A percentile compares a stretch with the other conserved stretches of the same genome.
Conservation (phyloP, 176 grass and related monocot genomes). For the Eragrostis nindensis region DNA sequence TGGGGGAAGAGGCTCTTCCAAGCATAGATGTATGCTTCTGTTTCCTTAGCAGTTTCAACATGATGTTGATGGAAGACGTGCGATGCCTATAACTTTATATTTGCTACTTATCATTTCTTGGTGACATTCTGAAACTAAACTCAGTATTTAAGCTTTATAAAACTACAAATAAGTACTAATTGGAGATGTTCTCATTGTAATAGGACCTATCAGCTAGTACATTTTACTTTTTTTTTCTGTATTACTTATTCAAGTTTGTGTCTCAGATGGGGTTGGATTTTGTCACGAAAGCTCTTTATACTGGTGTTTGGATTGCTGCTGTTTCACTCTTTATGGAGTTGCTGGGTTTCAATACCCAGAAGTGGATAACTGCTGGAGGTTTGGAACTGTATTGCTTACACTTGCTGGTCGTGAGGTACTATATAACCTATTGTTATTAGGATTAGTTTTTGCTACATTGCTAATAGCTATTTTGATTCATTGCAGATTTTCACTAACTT, state of each 20-base stretch:
- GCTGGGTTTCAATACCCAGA: constrained; percentile 96
- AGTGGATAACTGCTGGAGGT: constrained; percentile 95
- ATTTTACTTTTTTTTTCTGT: neutral
- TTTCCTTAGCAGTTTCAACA: neutral
- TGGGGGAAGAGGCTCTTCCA: neutral
- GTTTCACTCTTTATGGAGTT: constrained; percentile 95
- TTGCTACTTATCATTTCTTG: neutral
- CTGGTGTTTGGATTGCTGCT: constrained; percentile 90
- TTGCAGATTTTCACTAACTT: constrained; percentile 97
- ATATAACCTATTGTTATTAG: constrained; percentile 11
- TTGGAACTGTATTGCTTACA: constrained; percentile 94
- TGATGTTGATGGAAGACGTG: neutral
- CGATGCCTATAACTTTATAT: neutral
- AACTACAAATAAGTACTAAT: neutral
- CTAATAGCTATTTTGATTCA: constrained; percentile 28
- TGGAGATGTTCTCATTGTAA: constrained; percentile 12
- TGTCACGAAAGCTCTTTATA: constrained; percentile 83
- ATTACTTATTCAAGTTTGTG: constrained; percentile 48
- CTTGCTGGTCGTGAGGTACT: constrained; percentile 98
- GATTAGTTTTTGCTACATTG: constrained; percentile 12
- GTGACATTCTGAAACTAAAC: constrained; percentile 12
- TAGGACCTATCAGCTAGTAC: neutral
- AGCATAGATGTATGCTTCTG: neutral
- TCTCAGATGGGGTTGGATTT: constrained; percentile 96
- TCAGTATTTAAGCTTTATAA: constrained; percentile 16